Conservation (phyloP, 768 basidiomycete genomes). For the Suillus plorans region DNA sequence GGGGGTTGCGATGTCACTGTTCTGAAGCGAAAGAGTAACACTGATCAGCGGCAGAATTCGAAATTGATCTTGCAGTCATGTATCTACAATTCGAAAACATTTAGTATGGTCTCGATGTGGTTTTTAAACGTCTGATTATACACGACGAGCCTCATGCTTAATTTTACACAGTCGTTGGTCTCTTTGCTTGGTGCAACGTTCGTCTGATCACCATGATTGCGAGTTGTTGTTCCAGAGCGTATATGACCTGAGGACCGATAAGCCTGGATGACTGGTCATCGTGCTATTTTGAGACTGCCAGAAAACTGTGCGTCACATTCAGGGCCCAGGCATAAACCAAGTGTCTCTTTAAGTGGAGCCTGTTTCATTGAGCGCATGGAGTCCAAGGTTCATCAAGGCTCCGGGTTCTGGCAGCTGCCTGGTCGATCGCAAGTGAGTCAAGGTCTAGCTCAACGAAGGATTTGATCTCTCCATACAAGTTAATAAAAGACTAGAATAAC, state of each 20-base stretch:
- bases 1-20: conserved; percentile 23
- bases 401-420: not conserved
- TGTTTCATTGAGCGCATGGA: no score
- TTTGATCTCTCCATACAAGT: conserved; percentile 5
- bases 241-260: no score
- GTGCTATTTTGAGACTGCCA: no score
- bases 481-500: not conserved
- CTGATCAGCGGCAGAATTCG: not conserved
- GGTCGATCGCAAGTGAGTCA: not conserved
- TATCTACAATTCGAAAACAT: not conserved
- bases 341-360: no score
- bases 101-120: not conserved
- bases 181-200: not conserved
- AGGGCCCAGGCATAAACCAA: no score
- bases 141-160: not conserved
- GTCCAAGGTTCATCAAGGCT: conserved; percentile 5
- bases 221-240: no score
- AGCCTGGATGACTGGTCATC: no score
- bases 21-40: conserved; percentile 11
- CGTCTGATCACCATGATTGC: no score
- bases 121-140: not conserved
- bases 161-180: not conserved
- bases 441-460: conserved; percentile 8
- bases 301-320: no score
- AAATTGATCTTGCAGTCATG: not conserved